Conservation (phyloP, 352 stramenopile genomes). For the Globisporangium spiculum region DNA sequence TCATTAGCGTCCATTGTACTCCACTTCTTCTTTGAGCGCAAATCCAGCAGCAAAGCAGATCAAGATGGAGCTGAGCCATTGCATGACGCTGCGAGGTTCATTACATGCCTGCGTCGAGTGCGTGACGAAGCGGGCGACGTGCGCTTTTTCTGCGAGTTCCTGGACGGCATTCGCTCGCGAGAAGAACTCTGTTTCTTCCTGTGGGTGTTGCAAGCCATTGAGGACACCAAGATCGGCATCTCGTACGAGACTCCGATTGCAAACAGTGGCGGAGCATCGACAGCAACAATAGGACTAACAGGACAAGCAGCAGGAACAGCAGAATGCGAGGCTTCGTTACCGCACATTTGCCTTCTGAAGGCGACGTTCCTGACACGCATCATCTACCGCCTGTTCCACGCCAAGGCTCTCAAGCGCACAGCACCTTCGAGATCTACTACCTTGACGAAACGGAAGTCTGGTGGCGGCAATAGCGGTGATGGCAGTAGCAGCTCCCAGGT, state of each 20-base stretch:
- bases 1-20: slow-evolving; percentile 37
- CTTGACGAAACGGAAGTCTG: slow-evolving; percentile 20
- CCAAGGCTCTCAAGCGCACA: slow-evolving; percentile 24
- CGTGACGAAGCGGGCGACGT: slow-evolving; percentile 25
- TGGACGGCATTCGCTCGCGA: slow-evolving; percentile 31
- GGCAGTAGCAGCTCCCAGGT: not conserved
- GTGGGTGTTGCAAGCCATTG: slow-evolving; percentile 49
- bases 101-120: slow-evolving; percentile 32
- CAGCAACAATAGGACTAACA: no score
- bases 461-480: not conserved
- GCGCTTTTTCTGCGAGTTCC: slow-evolving; percentile 57
- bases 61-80: slow-evolving; percentile 29
- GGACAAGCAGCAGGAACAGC: not conserved
- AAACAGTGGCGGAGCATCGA: not conserved
- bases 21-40: slow-evolving; percentile 58
- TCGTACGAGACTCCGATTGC: slow-evolving; percentile 32
- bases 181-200: slow-evolving; percentile 57
- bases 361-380: slow-evolving; percentile 48
- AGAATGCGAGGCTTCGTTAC: not conserved
- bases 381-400: slow-evolving; percentile 42
- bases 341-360: slow-evolving; percentile 49
- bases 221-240: slow-evolving; percentile 43
- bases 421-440: slow-evolving; percentile 9
- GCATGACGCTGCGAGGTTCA: slow-evolving; percentile 32
- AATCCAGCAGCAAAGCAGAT: not conserved